Conservation (phyloP, 2,329 filamentous ascomycete species). For the Colletotrichum liaoningense region DNA sequence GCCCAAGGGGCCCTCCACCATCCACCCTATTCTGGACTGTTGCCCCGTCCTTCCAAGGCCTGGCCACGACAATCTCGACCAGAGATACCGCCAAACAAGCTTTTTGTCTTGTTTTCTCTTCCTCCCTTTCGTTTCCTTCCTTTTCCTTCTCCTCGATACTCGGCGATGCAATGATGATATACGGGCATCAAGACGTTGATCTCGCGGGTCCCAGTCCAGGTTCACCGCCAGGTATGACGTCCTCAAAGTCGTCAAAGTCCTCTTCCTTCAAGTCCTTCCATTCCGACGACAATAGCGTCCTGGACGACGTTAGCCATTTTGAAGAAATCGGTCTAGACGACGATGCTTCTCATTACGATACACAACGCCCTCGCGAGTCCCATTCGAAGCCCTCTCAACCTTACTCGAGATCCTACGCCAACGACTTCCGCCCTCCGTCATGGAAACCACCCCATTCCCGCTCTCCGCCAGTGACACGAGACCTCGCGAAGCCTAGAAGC, state of each 20-base stretch:
- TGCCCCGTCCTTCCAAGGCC: conserved; percentile 29
- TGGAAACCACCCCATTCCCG: conserved; percentile 33
- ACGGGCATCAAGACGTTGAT: conserved; percentile 36
- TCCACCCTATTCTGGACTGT: conserved; percentile 21
- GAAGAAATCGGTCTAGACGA: conserved; percentile 93
- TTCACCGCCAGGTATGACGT: conserved; percentile 82
- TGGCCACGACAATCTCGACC: conserved; percentile 20
- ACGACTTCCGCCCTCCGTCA: conserved; percentile 35
- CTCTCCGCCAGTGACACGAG: conserved; percentile 42
- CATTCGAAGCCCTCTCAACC: conserved; percentile 41
- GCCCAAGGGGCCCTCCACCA: background rate
- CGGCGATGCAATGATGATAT: conserved; percentile 36
- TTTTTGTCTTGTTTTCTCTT: conserved; percentile 24
- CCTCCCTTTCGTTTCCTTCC: conserved; percentile 1
- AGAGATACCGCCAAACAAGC: conserved; percentile 29
- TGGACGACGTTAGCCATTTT: conserved; percentile 84
- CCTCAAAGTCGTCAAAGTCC: conserved; percentile 90
- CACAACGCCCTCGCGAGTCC: conserved; percentile 43
- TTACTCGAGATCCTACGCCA: conserved; percentile 34
- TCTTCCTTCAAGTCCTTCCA: conserved; percentile 84
- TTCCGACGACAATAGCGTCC: conserved; percentile 77
- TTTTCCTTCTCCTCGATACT: background rate
- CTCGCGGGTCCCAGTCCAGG: conserved; percentile 32
- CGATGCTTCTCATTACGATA: conserved; percentile 49
- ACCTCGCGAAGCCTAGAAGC: conserved; percentile 41